Evolutionary conservation across 1,139 yeast genomes (phyloP).

Genomic region (Wickerhamomyces sp.): DNA sequence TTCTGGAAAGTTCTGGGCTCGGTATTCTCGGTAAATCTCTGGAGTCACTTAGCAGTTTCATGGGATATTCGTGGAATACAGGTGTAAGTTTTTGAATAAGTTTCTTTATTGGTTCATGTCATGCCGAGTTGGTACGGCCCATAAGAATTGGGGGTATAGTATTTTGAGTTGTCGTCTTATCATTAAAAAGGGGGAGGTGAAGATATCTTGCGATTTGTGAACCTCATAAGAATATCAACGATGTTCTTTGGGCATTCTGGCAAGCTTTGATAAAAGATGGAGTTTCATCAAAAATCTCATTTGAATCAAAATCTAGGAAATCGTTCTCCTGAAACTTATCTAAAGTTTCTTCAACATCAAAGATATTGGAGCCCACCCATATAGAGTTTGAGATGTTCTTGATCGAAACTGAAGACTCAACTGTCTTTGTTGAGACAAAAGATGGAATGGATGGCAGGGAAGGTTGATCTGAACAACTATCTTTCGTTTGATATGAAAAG

Average conservation of each 20-base stretch:
- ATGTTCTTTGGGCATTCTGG: conserved; percentile 14
- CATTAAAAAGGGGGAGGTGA: no score
- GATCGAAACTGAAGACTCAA: conserved; percentile 15
- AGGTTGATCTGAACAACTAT: neutral
- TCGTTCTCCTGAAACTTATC: conserved; percentile 1
- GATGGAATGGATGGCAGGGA: conserved; percentile 1
- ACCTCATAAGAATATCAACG: conserved; percentile 15
- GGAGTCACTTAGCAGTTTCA: no score
- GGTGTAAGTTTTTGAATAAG: no score
- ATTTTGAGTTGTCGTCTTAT: no score
- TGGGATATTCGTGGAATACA: no score
- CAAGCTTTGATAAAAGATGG: neutral
- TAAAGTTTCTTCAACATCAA: conserved; percentile 2
- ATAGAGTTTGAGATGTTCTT: conserved; percentile 16
- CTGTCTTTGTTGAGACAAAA: conserved; percentile 1
- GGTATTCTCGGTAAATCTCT: no score
- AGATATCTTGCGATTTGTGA: no score
- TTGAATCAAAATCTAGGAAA: conserved; percentile 13
- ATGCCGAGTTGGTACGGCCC: no score
- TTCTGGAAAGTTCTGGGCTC: no score
- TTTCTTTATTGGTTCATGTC: no score
- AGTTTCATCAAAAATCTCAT: conserved; percentile 11
- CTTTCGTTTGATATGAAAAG: conserved; percentile 1
- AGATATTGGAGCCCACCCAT: conserved; percentile 21
- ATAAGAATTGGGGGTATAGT: no score